A percentile compares a stretch with the other conserved stretches of the same genome.
Evolutionary conservation across 257 asterid species (phyloP).

Genomic region (Salvia hispanica): DNA sequence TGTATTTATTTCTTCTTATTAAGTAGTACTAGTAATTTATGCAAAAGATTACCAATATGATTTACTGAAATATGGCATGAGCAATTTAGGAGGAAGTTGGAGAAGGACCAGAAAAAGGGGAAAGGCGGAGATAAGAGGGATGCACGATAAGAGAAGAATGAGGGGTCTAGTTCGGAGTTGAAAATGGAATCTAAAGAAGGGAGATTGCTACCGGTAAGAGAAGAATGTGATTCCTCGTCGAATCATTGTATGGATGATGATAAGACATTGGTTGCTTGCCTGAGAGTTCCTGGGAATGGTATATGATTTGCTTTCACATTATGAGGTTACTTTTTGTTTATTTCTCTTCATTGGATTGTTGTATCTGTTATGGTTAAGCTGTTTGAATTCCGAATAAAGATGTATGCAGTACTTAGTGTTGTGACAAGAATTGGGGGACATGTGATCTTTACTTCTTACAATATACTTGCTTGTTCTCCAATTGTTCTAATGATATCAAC

Average conservation of each 20-base stretch:
- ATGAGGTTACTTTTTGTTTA: constrained; percentile 6
- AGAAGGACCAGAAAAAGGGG: too few relatives aligned
- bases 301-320: constrained; percentile 28
- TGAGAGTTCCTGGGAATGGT: constrained; percentile 93
- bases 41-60: too few relatives aligned
- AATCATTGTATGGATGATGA: constrained; percentile 70
- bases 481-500: not conserved
- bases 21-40: too few relatives aligned
- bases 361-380: not conserved
- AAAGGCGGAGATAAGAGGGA: too few relatives aligned
- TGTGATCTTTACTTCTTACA: not conserved
- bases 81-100: too few relatives aligned
- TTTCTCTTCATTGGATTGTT: too few relatives aligned
- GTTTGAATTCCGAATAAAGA: not conserved
- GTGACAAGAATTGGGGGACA: not conserved
- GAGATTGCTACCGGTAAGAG: constrained; percentile 40
- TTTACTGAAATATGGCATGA: too few relatives aligned
- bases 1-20: too few relatives aligned
- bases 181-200: constrained; percentile 27
- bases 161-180: too few relatives aligned
- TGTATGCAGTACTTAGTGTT: too few relatives aligned
- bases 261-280: constrained; percentile 72
- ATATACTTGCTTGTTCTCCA: constrained; percentile 1
- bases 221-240: constrained; percentile 73
- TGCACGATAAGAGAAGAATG: too few relatives aligned